A percentile compares a stretch with the other conserved stretches of the same genome.
Evolutionary conservation across 2,329 filamentous ascomycete species (phyloP).

Genomic region (Talaromyces sp.): DNA sequence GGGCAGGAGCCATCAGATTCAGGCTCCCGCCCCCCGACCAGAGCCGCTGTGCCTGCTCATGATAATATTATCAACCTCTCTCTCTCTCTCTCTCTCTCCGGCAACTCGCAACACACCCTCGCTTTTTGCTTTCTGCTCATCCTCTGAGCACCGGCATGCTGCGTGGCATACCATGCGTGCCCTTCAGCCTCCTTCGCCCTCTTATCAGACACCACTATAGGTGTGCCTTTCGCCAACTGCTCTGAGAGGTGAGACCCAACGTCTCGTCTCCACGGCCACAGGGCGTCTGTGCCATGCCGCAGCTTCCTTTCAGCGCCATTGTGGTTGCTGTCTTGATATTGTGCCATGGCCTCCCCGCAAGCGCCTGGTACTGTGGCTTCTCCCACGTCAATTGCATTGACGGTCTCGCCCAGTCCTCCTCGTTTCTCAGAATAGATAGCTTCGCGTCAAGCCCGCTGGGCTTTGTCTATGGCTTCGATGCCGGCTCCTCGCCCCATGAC

Average conservation of each 20-base stretch:
- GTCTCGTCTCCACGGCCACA: not conserved
- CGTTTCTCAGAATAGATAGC: conserved; percentile 29
- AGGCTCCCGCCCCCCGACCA: not conserved
- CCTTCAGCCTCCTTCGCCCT: not conserved
- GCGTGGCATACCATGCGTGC: not conserved
- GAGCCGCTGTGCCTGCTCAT: not conserved
- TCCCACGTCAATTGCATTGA: conserved; percentile 33
- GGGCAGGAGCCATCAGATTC: not conserved
- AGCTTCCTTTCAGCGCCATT: not conserved
- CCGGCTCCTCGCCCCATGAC: conserved; percentile 8
- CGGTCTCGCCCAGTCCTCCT: conserved; percentile 33
- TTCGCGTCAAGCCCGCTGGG: conserved; percentile 29
- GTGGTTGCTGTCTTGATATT: conserved; percentile 2
- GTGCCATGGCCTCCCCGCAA: not conserved
- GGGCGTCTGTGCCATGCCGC: conserved; percentile 1
- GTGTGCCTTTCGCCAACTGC: not conserved
- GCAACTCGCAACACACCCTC: not conserved
- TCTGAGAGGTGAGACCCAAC: not conserved
- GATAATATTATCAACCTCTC: not conserved
- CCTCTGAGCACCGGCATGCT: not conserved
- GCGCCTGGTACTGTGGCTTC: conserved; percentile 24
- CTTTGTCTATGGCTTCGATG: conserved; percentile 34
- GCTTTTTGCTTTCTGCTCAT: not conserved
- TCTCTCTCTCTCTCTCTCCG: not conserved
- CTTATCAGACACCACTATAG: conserved; percentile 1